Evolutionary conservation across 2,329 filamentous ascomycete genomes (phyloP).

Genomic region (Stemphylium beticola): DNA sequence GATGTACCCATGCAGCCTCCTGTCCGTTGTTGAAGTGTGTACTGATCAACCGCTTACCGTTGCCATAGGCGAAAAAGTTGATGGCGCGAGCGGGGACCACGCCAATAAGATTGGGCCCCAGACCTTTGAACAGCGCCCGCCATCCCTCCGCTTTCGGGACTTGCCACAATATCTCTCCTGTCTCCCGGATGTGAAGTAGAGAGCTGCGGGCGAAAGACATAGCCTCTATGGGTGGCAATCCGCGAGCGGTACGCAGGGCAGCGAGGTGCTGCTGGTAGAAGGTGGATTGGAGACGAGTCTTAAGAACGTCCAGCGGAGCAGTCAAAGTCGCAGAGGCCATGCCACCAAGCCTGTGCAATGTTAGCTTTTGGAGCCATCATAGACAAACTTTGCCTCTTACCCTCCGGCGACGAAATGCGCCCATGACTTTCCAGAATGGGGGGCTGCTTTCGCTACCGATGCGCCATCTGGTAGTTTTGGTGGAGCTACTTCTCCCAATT

Average conservation of each 20-base stretch:
- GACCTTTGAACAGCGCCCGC: slow-evolving; percentile 88
- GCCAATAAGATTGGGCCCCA: slow-evolving; percentile 87
- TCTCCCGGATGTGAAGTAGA: slow-evolving; percentile 80
- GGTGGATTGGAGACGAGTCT: slow-evolving; percentile 91
- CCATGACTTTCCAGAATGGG: slow-evolving; percentile 74
- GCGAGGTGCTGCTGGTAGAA: slow-evolving; percentile 88
- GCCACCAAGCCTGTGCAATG: slow-evolving; percentile 72
- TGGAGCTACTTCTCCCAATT: slow-evolving; percentile 64
- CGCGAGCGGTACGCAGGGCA: slow-evolving; percentile 67
- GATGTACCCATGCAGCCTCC: slow-evolving; percentile 77
- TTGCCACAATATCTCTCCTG: slow-evolving; percentile 80
- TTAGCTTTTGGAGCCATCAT: slow-evolving; percentile 35
- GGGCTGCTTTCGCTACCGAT: slow-evolving; percentile 45
- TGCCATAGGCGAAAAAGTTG: slow-evolving; percentile 93
- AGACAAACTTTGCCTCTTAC: slow-evolving; percentile 56
- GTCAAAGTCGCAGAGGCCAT: slow-evolving; percentile 94
- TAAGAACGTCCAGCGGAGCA: slow-evolving; percentile 90
- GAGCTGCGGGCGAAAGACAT: slow-evolving; percentile 71
- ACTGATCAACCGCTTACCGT: slow-evolving; percentile 82
- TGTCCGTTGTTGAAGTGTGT: slow-evolving; percentile 74
- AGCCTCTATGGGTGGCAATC: slow-evolving; percentile 59
- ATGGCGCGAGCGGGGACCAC: slow-evolving; percentile 89
- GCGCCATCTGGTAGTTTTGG: slow-evolving; percentile 51
- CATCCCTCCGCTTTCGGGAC: slow-evolving; percentile 84
- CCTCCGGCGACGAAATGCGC: slow-evolving; percentile 90